Conservation (phyloP, 768 basidiomycete genomes). For the Antrodiella citrinella region DNA sequence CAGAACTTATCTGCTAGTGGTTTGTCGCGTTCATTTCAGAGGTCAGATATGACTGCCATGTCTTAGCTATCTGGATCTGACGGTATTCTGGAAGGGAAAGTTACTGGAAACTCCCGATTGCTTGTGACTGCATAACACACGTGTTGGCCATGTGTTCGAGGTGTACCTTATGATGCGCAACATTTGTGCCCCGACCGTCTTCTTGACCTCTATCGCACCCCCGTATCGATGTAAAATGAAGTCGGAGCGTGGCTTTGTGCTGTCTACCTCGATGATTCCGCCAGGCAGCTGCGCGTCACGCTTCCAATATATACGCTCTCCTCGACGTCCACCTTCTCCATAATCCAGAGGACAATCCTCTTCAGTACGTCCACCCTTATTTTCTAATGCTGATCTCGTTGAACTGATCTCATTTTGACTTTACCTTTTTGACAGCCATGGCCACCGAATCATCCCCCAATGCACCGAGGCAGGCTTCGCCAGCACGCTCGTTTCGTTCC, state of each 20-base stretch:
- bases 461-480: slow-evolving; percentile 9
- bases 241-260: slow-evolving; percentile 11
- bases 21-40: neutral
- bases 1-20: neutral
- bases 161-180: neutral
- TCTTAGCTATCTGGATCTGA: neutral
- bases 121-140: neutral
- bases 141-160: neutral
- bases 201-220: neutral
- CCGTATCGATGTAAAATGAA: neutral
- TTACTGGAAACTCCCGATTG: neutral
- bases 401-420: neutral
- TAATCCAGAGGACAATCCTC: neutral
- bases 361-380: neutral
- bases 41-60: neutral
- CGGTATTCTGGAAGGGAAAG: neutral
- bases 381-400: neutral
- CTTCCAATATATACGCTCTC: slow-evolving; percentile 11
- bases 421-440: slow-evolving; percentile 7
- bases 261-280: slow-evolving; percentile 14
- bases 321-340: slow-evolving; percentile 4
- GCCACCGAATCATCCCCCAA: slow-evolving; percentile 8
- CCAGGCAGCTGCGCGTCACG: slow-evolving; percentile 8
- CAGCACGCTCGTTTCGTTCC: slow-evolving; percentile 12
- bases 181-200: neutral